These are phyloP conservation scores for Trichosporon sp. DNA, from an alignment of 1,284 basidiomycete genomes.

Conservation along the genomic window DNA sequence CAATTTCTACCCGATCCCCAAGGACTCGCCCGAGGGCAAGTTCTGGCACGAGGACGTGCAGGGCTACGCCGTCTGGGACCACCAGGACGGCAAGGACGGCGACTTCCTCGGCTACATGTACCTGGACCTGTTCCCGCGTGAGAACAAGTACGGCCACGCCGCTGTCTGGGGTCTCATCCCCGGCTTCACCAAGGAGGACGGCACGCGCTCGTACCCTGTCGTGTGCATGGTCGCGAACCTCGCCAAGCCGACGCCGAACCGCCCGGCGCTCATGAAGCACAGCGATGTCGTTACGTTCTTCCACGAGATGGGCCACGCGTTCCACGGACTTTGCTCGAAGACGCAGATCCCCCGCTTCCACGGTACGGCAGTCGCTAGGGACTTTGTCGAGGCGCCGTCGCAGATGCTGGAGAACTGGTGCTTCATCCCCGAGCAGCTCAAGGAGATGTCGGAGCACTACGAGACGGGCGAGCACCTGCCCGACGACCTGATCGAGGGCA, in stretches of 20 bases:
- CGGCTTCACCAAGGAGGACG: constrained; percentile 17
- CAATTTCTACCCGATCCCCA: constrained; percentile 16
- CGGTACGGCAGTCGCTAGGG: constrained; percentile 57
- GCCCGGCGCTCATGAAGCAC: constrained; percentile 67
- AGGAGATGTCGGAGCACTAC: constrained; percentile 22
- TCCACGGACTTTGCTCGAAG: constrained; percentile 68
- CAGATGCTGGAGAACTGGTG: constrained; percentile 87
- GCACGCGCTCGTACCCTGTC: constrained; percentile 35
- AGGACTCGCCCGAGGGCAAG: constrained; percentile 11
- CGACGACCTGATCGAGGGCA: constrained; percentile 17
- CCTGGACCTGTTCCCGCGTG: constrained; percentile 81
- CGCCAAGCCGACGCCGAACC: constrained; percentile 51
- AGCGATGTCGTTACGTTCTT: constrained; percentile 36
- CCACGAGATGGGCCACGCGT: constrained; percentile 70
- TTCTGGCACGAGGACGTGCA: constrained; percentile 19
- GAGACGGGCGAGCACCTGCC: constrained; percentile 19
- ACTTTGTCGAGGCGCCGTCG: constrained; percentile 80
- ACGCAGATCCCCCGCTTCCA: constrained; percentile 72
- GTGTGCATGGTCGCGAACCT: constrained; percentile 59
- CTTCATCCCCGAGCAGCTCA: constrained; percentile 24
- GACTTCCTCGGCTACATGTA: constrained; percentile 71
- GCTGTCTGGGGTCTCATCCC: constrained; percentile 69
- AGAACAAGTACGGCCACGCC: constrained; percentile 75
- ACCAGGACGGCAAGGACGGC: constrained; percentile 50
- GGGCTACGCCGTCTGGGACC: constrained; percentile 36